Conservation (phyloP, 768 basidiomycete species). For the Mycena epipterygia region DNA sequence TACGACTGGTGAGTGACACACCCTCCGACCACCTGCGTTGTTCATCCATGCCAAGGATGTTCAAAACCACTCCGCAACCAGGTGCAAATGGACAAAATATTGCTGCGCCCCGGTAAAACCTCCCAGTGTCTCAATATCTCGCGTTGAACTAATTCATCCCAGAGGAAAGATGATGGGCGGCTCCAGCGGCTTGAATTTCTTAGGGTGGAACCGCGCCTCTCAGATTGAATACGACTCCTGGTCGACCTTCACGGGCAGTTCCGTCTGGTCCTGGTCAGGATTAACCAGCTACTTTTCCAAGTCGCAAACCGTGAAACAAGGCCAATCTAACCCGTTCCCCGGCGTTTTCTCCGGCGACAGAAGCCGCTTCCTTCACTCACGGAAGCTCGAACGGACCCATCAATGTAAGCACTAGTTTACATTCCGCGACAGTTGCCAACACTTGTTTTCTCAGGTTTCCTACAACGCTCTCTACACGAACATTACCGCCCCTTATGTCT, state of each 20-base stretch:
- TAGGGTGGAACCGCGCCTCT: slow-evolving; percentile 38
- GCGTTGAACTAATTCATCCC: not conserved
- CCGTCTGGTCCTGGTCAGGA: not conserved
- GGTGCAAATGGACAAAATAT: not conserved
- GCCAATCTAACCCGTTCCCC: not conserved
- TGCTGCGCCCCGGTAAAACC: not conserved
- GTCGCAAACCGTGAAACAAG: not conserved
- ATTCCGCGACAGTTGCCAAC: not conserved
- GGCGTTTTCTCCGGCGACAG: not conserved
- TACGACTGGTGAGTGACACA: too few species aligned
- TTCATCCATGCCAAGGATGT: too few species aligned
- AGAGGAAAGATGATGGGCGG: slow-evolving; percentile 42
- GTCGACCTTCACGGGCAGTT: not conserved
- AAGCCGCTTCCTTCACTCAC: not conserved
- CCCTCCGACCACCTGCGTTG: too few species aligned
- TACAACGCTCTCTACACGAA: not conserved
- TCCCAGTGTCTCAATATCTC: not conserved
- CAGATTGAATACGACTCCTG: slow-evolving; percentile 40
- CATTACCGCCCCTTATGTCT: not conserved
- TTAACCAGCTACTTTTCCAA: not conserved
- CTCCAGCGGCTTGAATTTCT: slow-evolving; percentile 36
- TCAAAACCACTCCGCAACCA: not conserved
- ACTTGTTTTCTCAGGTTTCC: not conserved
- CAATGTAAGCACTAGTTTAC: not conserved
- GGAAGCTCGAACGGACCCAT: not conserved